phyloP scores from a whole-genome alignment of 2,329 filamentous ascomycete species.

The Fusarium sp. region DNA sequence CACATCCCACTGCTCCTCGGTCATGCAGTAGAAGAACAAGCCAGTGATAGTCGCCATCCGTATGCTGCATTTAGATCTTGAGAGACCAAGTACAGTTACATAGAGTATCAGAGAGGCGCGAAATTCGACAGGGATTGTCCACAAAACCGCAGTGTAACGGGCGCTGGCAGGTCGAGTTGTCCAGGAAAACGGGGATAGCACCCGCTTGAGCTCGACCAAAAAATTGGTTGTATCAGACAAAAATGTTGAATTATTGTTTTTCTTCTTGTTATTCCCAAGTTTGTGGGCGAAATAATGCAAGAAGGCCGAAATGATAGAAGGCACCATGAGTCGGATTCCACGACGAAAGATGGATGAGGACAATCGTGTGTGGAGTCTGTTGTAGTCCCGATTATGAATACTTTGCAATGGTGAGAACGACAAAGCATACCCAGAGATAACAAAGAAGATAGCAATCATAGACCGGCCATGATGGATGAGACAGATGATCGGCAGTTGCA shows the following conservation, averaged over 20 bases:
- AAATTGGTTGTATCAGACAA: background rate
- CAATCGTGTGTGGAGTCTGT: background rate
- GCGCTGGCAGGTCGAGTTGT: background rate
- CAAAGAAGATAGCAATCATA: slow-evolving; percentile 1
- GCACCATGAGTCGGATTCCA: background rate
- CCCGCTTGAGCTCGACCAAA: background rate
- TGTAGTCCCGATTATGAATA: slow-evolving; percentile 1
- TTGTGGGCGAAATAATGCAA: background rate
- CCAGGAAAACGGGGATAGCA: background rate
- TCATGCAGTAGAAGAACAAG: background rate
- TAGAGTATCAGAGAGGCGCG: background rate
- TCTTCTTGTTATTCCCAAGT: background rate
- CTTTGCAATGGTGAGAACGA: background rate
- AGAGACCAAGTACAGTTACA: background rate
- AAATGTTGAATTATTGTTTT: background rate
- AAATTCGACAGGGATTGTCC: slow-evolving; percentile 6
- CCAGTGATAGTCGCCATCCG: background rate
- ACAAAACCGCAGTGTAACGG: background rate
- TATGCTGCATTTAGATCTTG: background rate
- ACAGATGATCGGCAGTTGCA: background rate
- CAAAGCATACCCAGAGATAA: slow-evolving; percentile 4
- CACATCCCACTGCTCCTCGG: background rate
- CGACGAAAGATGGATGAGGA: slow-evolving; percentile 2
- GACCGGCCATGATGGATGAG: background rate
- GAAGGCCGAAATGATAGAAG: background rate